These are phyloP conservation scores for Lactifluus subvellereus DNA, from an alignment of 768 basidiomycete genomes.

Conservation along the genomic window DNA sequence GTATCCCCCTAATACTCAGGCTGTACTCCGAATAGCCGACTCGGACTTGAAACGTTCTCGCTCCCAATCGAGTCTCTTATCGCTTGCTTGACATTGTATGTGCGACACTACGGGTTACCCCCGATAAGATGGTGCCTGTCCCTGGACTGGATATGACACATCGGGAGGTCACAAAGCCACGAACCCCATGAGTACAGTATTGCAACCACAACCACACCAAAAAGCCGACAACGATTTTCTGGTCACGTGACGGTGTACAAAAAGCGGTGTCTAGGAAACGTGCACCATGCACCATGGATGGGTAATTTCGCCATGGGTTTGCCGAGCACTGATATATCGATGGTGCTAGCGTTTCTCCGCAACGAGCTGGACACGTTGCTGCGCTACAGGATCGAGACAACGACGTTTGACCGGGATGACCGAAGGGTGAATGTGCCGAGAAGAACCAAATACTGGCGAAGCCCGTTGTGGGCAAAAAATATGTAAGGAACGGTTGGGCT, in stretches of 20 bases:
- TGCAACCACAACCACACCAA: slow-evolving; percentile 40
- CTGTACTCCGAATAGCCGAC: too few relatives aligned
- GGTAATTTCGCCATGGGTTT: slow-evolving; percentile 65
- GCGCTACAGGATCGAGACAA: neutral
- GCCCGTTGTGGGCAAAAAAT: neutral
- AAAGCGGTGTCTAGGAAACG: too few relatives aligned
- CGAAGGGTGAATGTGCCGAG: slow-evolving; percentile 21
- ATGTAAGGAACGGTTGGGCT: neutral
- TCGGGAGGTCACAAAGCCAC: neutral
- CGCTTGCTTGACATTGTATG: neutral
- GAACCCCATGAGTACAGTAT: slow-evolving; percentile 28
- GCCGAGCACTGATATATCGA: slow-evolving; percentile 55
- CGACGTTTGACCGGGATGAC: neutral
- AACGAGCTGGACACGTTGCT: slow-evolving; percentile 39
- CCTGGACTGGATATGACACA: slow-evolving; percentile 2
- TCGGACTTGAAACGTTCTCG: too few relatives aligned
- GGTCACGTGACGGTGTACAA: too few relatives aligned
- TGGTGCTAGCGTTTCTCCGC: slow-evolving; percentile 43
- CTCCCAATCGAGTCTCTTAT: neutral
- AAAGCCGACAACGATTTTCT: too few relatives aligned
- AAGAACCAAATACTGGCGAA: slow-evolving; percentile 57
- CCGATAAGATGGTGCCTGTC: neutral
- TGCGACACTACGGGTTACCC: neutral
- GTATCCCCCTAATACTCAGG: too few relatives aligned
- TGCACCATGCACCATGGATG: slow-evolving; percentile 24